These are phyloP conservation scores for Aureobasidium sp. DNA, from an alignment of 2,329 filamentous ascomycete species.

Conservation along the genomic window DNA sequence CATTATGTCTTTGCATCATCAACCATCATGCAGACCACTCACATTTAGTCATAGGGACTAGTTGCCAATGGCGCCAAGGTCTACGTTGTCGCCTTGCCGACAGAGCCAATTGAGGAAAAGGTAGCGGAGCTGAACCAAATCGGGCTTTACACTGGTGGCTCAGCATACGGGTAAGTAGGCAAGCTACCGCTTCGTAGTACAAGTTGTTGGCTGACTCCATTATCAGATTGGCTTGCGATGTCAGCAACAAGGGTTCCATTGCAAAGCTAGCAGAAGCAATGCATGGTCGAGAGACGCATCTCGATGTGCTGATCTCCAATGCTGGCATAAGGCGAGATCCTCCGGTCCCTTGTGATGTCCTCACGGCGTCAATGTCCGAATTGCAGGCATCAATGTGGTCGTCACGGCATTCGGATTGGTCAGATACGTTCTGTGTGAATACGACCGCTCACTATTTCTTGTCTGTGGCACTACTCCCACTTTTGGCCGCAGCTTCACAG, in stretches of 20 bases:
- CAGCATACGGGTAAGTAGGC: slow-evolving; percentile 7
- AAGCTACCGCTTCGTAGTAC: not conserved
- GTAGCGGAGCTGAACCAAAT: slow-evolving; percentile 33
- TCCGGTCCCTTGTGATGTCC: slow-evolving; percentile 34
- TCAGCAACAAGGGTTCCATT: slow-evolving; percentile 36
- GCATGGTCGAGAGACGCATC: slow-evolving; percentile 28
- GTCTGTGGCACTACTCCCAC: slow-evolving; percentile 37
- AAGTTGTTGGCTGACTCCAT: not conserved
- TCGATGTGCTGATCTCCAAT: slow-evolving; percentile 43
- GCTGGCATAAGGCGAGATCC: slow-evolving; percentile 42
- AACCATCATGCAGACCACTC: too few relatives aligned
- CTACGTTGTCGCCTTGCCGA: slow-evolving; percentile 38
- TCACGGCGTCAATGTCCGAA: slow-evolving; percentile 33
- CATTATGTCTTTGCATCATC: not conserved
- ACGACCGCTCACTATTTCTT: slow-evolving; percentile 44
- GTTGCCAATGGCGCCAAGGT: slow-evolving; percentile 32
- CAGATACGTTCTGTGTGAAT: slow-evolving; percentile 39
- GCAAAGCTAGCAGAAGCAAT: slow-evolving; percentile 25
- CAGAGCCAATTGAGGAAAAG: slow-evolving; percentile 32
- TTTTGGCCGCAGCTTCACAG: slow-evolving; percentile 34
- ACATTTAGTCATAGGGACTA: slow-evolving; percentile 13
- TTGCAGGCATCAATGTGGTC: slow-evolving; percentile 43
- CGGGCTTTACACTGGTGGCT: slow-evolving; percentile 30
- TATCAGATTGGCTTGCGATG: slow-evolving; percentile 26
- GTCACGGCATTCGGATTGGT: slow-evolving; percentile 35